phyloP scores from a whole-genome alignment of 352 stramenopile species.

The Globisporangium viniferum region DNA sequence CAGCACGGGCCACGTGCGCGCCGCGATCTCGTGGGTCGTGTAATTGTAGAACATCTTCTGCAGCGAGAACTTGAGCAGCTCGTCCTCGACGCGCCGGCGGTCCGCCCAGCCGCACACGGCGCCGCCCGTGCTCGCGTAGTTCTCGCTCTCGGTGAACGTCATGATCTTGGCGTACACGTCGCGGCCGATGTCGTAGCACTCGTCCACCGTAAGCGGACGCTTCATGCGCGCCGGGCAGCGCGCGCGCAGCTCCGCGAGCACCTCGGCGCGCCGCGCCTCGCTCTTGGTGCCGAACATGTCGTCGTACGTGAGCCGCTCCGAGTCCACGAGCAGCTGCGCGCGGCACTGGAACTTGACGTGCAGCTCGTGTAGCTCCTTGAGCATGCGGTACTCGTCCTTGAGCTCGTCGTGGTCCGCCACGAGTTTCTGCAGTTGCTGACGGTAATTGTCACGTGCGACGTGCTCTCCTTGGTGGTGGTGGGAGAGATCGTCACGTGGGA shows the following conservation, averaged over 20 bases:
- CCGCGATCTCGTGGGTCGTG: conserved; percentile 16
- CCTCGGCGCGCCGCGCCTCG: conserved; percentile 8
- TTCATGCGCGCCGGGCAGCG: conserved; percentile 19
- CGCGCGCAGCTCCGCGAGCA: conserved; percentile 6
- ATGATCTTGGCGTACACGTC: conserved; percentile 28
- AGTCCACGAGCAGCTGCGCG: conserved; percentile 21
- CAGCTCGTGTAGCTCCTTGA: conserved; percentile 19
- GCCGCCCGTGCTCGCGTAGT: conserved; percentile 22
- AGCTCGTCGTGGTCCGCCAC: conserved; percentile 19
- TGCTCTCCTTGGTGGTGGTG: not conserved
- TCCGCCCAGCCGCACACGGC: conserved; percentile 31
- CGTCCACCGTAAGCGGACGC: conserved; percentile 22
- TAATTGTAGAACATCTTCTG: conserved; percentile 22
- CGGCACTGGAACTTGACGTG: conserved; percentile 29
- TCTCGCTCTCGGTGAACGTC: conserved; percentile 19
- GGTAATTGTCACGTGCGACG: not conserved
- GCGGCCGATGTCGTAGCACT: conserved; percentile 30
- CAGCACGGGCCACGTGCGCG: conserved; percentile 24
- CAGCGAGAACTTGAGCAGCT: conserved; percentile 32
- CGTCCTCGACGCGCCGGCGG: conserved; percentile 29
- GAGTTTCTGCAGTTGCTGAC: conserved; percentile 18
- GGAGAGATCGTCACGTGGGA: not conserved
- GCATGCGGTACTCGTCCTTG: conserved; percentile 21
- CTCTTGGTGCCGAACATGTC: conserved; percentile 5
- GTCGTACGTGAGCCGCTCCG: conserved; percentile 1